A percentile compares a stretch with the other conserved stretches of the same genome.
Conservation (phyloP, 148 eudicot species). For the Hydrangea macrophylla region DNA sequence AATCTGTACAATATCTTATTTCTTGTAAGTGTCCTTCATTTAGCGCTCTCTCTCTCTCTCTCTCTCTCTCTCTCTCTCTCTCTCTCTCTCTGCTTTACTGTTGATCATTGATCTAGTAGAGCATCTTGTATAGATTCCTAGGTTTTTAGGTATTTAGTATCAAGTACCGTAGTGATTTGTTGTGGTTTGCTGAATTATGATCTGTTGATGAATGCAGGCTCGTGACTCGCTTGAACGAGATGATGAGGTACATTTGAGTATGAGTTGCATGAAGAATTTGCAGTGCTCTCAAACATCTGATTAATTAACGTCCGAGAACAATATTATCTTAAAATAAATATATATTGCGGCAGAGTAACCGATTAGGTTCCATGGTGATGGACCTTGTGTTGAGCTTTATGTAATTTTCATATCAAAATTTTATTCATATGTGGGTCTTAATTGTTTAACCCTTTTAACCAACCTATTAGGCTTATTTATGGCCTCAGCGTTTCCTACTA, state of each 20-base stretch:
- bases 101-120: not conserved
- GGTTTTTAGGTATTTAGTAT: not conserved
- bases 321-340: not conserved
- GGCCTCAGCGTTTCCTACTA: not conserved
- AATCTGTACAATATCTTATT: no score
- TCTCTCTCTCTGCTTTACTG: not conserved
- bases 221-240: conserved; percentile 85
- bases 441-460: not conserved
- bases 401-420: no score
- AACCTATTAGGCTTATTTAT: not conserved
- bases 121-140: not conserved
- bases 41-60: no score
- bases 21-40: no score
- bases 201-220: conserved; percentile 47
- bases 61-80: no score
- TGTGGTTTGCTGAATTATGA: conserved; percentile 2
- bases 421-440: not conserved
- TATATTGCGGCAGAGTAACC: no score
- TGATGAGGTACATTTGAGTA: conserved; percentile 68
- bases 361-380: not conserved
- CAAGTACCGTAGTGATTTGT: conserved; percentile 6
- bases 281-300: not conserved
- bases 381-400: not conserved
- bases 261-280: conserved; percentile 8
- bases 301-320: not conserved